Base-by-base conservation (phyloP, 768 basidiomycete genomes). In the Xerocomus potaroensis region DNA sequence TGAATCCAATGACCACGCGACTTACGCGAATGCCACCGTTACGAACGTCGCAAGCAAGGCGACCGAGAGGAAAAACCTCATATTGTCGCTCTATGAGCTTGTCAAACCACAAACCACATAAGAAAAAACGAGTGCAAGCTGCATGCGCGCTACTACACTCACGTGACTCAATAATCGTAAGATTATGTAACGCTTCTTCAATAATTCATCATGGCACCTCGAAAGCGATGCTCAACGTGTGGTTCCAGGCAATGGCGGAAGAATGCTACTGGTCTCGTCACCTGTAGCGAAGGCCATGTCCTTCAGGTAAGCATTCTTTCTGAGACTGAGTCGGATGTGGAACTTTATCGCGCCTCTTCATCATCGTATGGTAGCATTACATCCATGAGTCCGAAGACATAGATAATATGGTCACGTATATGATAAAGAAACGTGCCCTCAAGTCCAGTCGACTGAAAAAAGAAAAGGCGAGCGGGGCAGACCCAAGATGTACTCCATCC, bases 221-320 rank as follows among this genome's bases (percentile, higher is more conserved):
- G 80, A 44, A 74, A 72, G 52, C 77, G 79, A 35, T 95, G 92
- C 60, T 73, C 79, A 0, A 76, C 84, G 18, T 96, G 93, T 60
- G 82, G 87, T 8, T 93, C 91, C 19, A 80, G 78, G 41, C 79
- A 84, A 62, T 96, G 91, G 91, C 81, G 88, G 57, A 93, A 90
- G 60, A 89, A 91, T 10, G 76, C 82, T 1, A 86, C 83, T 29
- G 93, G 93, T 1, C 72, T 86, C 34, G 77, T 93, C 34, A 83
- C 84, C 2, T 96, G 93, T 65, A 87, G 83, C 54, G 93, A 96
- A 60, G 93, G 93, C 9, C 93, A 96, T 64, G 79, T 95, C 49
- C 76, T 92, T 24, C 87, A 91, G 77, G 91, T 91, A 62, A 54
- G 68, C 56, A 19, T 48, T 27, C 16, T 48, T 29, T 12, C n/a